Evolutionary conservation across 1,284 basidiomycete species (phyloP), one percentile per base, ranked within the genome.

Genomic region (Tylopilus sp.): DNA sequence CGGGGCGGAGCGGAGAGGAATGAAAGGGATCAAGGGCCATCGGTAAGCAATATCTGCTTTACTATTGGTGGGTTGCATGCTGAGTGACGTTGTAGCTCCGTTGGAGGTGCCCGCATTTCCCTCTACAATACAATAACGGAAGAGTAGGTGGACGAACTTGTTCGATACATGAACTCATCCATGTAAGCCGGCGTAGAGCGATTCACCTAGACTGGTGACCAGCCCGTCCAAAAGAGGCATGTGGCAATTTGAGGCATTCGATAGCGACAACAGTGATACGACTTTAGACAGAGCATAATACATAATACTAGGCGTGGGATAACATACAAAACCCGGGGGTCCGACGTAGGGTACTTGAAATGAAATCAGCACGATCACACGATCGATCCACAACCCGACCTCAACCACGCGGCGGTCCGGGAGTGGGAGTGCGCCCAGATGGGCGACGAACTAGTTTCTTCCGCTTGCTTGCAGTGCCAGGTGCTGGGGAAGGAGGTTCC

Each of bases 41-140:
- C 78, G 94, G 90, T 91, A 57, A 67, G 86, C 68, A 21, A 20
- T 31, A 1, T 20, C n/a, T 70, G 21, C 21, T 34, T 2, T n/a
- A 9, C n/a, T 41, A 37, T 44, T 20, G 45, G 33, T n/a, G 42
- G 3, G 21, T 24, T 26, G 18, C 44, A 20, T 44, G 31, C 21
- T 26, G 38, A 56, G 37, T 20, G 21, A 7, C 48, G 30, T 35
- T 20, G 14, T 56, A 83, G 81, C 52, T 82, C 81, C n/a, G 78
- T 86, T 49, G 85, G 83, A 68, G 85, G 94, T 14, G 86, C 96
- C 50, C 86, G 96, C 15, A 83, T 89, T 4, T 96, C 93, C 17
- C 73, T 99, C 7, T 99, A 99, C 74, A 99, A 99, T 57, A 94
- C 95, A 9, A 78, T 98, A 54, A 88, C 88, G 2, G 83, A 94